These are phyloP conservation scores for Teunomyces cretensis DNA, from an alignment of 805 yeast genomes.

Conservation along the genomic window DNA sequence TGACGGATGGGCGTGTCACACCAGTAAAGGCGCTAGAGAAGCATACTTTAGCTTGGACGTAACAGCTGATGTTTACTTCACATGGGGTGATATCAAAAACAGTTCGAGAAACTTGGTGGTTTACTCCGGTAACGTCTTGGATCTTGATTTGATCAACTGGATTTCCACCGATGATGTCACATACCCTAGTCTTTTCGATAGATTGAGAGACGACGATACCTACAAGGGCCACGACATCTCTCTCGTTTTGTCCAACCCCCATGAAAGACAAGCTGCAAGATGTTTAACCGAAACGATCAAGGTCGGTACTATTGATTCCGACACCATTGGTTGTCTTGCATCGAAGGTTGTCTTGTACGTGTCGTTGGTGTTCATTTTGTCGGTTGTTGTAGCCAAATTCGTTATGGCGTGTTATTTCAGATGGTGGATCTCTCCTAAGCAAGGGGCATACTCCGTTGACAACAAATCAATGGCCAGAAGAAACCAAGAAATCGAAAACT, in stretches of 20 bases:
- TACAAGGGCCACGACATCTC: conserved; percentile 83
- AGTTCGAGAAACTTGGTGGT: conserved; percentile 77
- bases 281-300: conserved; percentile 84
- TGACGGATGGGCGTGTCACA: conserved; percentile 90
- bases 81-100: conserved; percentile 83
- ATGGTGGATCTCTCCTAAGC: conserved; percentile 69
- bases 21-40: conserved; percentile 65
- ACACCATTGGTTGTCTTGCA: conserved; percentile 91
- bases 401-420: conserved; percentile 84
- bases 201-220: conserved; percentile 51
- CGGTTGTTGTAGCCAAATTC: conserved; percentile 77
- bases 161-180: conserved; percentile 64
- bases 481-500: conserved; percentile 70
- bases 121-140: conserved; percentile 86
- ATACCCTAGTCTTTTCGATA: conserved; percentile 72
- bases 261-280: conserved; percentile 69
- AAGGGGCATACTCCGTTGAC: conserved; percentile 72
- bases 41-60: conserved; percentile 60
- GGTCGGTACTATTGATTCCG: conserved; percentile 87
- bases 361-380: conserved; percentile 79
- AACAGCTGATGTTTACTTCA: conserved; percentile 76
- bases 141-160: conserved; percentile 76
- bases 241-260: conserved; percentile 60
- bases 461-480: conserved; percentile 62
- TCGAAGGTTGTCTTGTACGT: conserved; percentile 78